phyloP scores from a whole-genome alignment of 176 grass and related monocot species.

The Themeda triandra region DNA sequence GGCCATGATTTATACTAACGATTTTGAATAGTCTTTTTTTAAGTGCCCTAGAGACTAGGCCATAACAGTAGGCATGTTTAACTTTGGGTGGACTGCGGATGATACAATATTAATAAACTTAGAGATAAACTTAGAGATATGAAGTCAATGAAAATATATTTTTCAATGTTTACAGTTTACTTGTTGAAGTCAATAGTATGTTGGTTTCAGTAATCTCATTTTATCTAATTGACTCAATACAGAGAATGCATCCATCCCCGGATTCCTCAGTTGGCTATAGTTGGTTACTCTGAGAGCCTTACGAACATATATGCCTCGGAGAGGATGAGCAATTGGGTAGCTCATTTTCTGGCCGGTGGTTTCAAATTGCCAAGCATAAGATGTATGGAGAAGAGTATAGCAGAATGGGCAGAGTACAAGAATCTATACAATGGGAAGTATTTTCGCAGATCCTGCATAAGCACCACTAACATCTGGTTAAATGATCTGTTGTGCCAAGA shows the following conservation, averaged over 20 bases:
- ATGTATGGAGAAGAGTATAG: conserved; percentile 70
- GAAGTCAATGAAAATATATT: background rate
- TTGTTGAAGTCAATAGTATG: background rate
- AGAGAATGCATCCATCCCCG: conserved; percentile 80
- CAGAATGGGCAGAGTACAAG: conserved; percentile 76
- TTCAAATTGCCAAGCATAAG: conserved; percentile 64
- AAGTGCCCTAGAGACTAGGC: background rate
- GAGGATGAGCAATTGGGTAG: conserved; percentile 67
- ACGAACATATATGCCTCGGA: conserved; percentile 60
- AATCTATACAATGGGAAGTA: conserved; percentile 46
- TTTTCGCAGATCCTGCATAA: conserved; percentile 64
- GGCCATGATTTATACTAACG: background rate
- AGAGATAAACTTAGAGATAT: too few species aligned
- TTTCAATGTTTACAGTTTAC: background rate
- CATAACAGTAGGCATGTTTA: background rate
- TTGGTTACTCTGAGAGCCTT: conserved; percentile 79
- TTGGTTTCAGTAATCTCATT: background rate
- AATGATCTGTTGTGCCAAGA: conserved; percentile 79
- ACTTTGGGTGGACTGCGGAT: too few species aligned
- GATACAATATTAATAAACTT: conserved; percentile 5
- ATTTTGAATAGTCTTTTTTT: background rate
- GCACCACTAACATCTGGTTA: conserved; percentile 70
- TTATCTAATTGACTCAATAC: conserved; percentile 17
- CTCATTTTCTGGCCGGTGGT: conserved; percentile 54
- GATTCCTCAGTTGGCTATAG: conserved; percentile 72